Evolutionary conservation across 768 basidiomycete genomes (phyloP).

Genomic region (Mycena chlorophos): DNA sequence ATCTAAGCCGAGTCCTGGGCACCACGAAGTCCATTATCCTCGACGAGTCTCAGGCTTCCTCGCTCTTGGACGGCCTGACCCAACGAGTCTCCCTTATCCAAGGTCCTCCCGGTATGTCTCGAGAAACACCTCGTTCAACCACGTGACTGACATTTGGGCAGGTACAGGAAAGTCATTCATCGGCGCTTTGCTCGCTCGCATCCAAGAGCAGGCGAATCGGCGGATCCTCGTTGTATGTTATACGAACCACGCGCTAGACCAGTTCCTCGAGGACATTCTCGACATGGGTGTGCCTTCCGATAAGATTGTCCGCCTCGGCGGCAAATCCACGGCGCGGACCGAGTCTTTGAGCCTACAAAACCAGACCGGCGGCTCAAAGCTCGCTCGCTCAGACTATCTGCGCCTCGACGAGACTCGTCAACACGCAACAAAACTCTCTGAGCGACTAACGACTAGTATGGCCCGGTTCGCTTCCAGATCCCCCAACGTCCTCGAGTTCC

Average conservation of each 20-base stretch:
- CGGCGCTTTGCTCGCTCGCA: conserved; percentile 64
- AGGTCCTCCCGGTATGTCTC: conserved; percentile 62
- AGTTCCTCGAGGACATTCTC: conserved; percentile 64
- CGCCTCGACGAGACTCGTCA: conserved; percentile 42
- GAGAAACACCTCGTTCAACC: background rate
- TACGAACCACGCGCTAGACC: conserved; percentile 75
- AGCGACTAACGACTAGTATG: conserved; percentile 28
- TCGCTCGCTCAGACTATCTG: conserved; percentile 38
- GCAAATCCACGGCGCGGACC: conserved; percentile 53
- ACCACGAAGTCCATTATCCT: conserved; percentile 44
- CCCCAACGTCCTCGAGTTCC: conserved; percentile 40
- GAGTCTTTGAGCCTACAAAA: conserved; percentile 45
- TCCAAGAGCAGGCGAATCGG: conserved; percentile 48
- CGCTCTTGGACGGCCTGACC: conserved; percentile 53
- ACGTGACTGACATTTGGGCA: conserved; percentile 23
- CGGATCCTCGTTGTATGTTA: conserved; percentile 70
- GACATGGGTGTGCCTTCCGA: conserved; percentile 53
- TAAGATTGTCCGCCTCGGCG: conserved; percentile 57
- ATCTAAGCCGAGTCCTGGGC: conserved; percentile 42
- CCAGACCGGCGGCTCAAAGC: conserved; percentile 30
- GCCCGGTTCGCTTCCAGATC: conserved; percentile 24
- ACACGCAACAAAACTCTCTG: conserved; percentile 12
- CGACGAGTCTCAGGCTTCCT: conserved; percentile 50
- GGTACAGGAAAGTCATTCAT: conserved; percentile 79
- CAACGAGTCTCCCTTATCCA: conserved; percentile 64